A percentile compares a stretch with the other conserved stretches of the same genome.
Evolutionary conservation across 2,329 filamentous ascomycete species (phyloP).

Genomic region (Epichloe baconii): DNA sequence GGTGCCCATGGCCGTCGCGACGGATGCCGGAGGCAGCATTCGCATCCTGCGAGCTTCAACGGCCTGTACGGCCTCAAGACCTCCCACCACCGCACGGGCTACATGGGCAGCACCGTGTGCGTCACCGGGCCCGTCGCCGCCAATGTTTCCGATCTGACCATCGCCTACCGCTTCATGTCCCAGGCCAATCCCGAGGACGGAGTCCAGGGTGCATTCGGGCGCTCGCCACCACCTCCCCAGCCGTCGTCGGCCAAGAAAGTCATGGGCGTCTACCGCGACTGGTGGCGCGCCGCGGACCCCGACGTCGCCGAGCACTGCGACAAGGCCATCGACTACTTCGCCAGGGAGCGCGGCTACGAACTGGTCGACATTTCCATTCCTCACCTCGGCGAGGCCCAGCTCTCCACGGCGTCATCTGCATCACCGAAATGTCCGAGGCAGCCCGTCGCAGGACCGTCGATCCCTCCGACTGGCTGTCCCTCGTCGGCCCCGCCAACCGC

Average conservation of each 20-base stretch:
- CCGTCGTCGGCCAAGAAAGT: conserved; percentile 33
- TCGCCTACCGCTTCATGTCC: conserved; percentile 72
- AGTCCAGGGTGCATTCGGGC: conserved; percentile 48
- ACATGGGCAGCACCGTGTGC: conserved; percentile 38
- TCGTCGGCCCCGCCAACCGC: conserved; percentile 54
- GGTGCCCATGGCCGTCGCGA: conserved; percentile 62
- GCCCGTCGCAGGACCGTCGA: conserved; percentile 30
- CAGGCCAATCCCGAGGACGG: conserved; percentile 53
- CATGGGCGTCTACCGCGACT: conserved; percentile 56
- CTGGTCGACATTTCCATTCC: conserved; percentile 52
- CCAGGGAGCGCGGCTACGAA: conserved; percentile 34
- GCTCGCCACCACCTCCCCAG: conserved; percentile 34
- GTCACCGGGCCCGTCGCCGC: conserved; percentile 65
- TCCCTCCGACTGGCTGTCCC: conserved; percentile 34
- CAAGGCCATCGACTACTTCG: conserved; percentile 44
- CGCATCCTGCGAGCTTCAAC: conserved; percentile 62
- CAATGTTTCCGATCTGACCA: conserved; percentile 63
- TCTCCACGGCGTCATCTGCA: conserved; percentile 68
- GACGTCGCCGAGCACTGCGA: conserved; percentile 50
- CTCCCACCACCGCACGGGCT: conserved; percentile 55
- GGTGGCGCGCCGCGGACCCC: conserved; percentile 39
- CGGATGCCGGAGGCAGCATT: conserved; percentile 64
- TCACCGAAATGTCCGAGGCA: conserved; percentile 51
- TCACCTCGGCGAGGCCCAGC: conserved; percentile 54
- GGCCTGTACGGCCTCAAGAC: conserved; percentile 74